Conservation (phyloP, 2,329 filamentous ascomycete species). For the Pestalotiopsis sp. region DNA sequence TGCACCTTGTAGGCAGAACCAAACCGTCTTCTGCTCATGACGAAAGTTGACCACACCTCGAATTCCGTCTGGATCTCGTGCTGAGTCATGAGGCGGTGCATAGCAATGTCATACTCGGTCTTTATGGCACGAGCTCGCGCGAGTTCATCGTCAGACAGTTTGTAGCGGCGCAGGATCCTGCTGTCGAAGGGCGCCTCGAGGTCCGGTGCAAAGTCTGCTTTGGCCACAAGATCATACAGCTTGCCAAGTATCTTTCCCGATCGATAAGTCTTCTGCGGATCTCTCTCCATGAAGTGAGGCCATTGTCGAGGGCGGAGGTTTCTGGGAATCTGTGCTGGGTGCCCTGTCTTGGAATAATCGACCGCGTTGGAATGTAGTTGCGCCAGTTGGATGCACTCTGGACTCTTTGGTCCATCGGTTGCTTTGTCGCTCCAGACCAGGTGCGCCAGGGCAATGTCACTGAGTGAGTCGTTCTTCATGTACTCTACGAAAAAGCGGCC, state of each 20-base stretch:
- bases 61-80: conserved; percentile 85
- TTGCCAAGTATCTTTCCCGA: conserved; percentile 76
- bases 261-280: conserved; percentile 56
- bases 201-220: conserved; percentile 71
- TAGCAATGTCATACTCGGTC: conserved; percentile 71
- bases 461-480: conserved; percentile 87
- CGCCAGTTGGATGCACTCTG: conserved; percentile 75
- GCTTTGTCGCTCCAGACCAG: conserved; percentile 73
- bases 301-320: conserved; percentile 64
- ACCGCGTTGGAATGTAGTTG: conserved; percentile 87
- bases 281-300: conserved; percentile 90
- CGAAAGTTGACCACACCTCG: conserved; percentile 87
- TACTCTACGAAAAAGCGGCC: conserved; percentile 87
- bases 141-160: conserved; percentile 57
- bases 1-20: conserved; percentile 83
- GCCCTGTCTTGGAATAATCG: conserved; percentile 90
- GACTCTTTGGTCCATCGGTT: conserved; percentile 64
- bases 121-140: conserved; percentile 69
- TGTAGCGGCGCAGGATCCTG: conserved; percentile 69
- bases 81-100: conserved; percentile 83
- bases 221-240: conserved; percentile 76
- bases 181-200: conserved; percentile 75
- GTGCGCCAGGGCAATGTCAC: conserved; percentile 80
- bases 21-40: conserved; percentile 72
- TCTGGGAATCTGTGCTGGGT: conserved; percentile 68